A percentile compares a stretch with the other conserved stretches of the same genome.
These are phyloP conservation scores for Plasmodium inui DNA, from an alignment of 169 alveolate genomes.

Conservation along the genomic window DNA sequence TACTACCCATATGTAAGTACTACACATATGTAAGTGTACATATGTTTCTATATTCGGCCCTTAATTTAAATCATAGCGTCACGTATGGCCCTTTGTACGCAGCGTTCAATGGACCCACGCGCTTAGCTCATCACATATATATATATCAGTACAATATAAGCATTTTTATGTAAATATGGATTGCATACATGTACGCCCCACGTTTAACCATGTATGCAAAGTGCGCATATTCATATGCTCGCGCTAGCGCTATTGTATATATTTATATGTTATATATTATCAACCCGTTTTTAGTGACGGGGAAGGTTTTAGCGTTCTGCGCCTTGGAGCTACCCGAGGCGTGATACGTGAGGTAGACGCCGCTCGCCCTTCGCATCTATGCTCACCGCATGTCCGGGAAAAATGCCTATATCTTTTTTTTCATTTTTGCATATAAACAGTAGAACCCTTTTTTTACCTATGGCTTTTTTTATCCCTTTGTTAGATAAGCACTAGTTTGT, in stretches of 20 bases:
- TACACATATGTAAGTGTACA: neutral
- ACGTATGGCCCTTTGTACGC: neutral
- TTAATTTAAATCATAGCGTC: neutral
- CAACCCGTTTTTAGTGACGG: neutral
- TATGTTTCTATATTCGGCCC: neutral
- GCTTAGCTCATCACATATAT: neutral
- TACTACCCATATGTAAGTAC: neutral
- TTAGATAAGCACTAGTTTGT: neutral
- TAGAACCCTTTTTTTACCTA: neutral
- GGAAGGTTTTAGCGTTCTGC: neutral
- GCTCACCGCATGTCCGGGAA: neutral
- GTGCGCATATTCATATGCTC: neutral
- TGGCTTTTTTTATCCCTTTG: neutral
- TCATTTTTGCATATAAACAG: neutral
- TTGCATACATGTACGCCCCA: neutral
- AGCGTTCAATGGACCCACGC: neutral
- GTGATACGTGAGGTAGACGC: neutral
- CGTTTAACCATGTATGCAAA: neutral
- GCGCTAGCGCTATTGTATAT: neutral
- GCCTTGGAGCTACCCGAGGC: neutral
- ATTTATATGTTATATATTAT: neutral
- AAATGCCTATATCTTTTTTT: neutral
- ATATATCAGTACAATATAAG: neutral
- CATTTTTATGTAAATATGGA: neutral
- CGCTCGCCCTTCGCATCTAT: neutral